phyloP scores from a whole-genome alignment of 169 alveolate species.

The Cytauxzoon felis region DNA sequence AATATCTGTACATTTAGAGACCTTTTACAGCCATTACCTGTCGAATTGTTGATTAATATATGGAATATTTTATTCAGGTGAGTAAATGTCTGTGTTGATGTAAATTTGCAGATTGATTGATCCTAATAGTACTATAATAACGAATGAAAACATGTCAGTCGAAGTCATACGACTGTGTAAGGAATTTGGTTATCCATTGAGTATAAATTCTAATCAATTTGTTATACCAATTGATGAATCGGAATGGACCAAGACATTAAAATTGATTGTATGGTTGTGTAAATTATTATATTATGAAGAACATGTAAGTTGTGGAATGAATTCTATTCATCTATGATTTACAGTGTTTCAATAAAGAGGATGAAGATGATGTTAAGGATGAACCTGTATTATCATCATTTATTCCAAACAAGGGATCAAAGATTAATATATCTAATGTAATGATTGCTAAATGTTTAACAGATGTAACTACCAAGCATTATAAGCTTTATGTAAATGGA shows the following conservation, averaged over 20 bases:
- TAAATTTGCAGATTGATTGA: not conserved
- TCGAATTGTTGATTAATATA: conserved; percentile 46
- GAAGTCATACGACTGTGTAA: conserved; percentile 58
- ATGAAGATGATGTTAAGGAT: not conserved
- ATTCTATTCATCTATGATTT: too few species aligned
- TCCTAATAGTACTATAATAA: conserved; percentile 5
- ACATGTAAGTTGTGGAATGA: conserved; percentile 10
- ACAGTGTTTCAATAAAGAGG: conserved; percentile 28
- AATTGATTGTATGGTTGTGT: conserved; percentile 59
- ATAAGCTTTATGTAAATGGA: conserved; percentile 20
- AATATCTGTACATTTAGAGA: conserved; percentile 52
- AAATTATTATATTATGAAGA: conserved; percentile 58
- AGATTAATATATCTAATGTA: conserved; percentile 30
- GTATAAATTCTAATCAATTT: conserved; percentile 50
- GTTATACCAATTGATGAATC: conserved; percentile 55
- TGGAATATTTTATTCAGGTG: conserved; percentile 65
- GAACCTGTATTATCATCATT: too few species aligned
- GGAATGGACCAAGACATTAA: conserved; percentile 60
- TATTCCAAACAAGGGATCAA: not conserved
- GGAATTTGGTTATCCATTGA: conserved; percentile 61
- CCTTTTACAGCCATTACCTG: conserved; percentile 48
- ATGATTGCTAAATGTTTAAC: conserved; percentile 33
- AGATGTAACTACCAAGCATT: conserved; percentile 53
- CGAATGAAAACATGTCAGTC: conserved; percentile 63
- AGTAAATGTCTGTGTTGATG: not conserved